Evolutionary conservation across 345 rosid species (phyloP).

Genomic region (Cardamine occulta): DNA sequence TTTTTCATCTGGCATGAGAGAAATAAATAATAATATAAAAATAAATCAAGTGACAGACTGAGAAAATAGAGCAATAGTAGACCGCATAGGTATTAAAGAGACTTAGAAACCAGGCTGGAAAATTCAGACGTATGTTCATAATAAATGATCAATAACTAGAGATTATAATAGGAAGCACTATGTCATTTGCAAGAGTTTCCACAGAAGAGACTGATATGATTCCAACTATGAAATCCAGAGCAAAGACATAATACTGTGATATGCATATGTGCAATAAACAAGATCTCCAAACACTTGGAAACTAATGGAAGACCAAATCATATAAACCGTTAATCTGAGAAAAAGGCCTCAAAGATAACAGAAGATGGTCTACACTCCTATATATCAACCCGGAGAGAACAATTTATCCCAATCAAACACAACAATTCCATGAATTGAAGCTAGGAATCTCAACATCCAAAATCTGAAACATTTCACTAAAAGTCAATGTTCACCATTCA

Average conservation of each 20-base stretch:
- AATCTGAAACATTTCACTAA: slow-evolving; percentile 12
- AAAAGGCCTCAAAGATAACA: neutral
- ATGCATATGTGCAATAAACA: slow-evolving; percentile 4
- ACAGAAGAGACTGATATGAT: neutral
- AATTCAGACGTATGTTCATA: neutral
- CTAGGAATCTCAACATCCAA: neutral
- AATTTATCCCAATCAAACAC: neutral
- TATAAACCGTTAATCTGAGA: neutral
- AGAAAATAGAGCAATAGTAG: neutral
- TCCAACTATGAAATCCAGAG: neutral
- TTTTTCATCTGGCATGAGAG: slow-evolving; percentile 60
- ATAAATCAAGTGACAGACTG: slow-evolving; percentile 5
- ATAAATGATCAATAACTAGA: neutral
- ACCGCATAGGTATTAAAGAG: neutral
- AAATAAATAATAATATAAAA: neutral
- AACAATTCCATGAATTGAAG: neutral
- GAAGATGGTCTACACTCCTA: neutral
- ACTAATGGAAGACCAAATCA: neutral
- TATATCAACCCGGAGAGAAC: neutral
- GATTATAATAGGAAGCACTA: neutral
- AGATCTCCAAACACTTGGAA: neutral
- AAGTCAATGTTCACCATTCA: neutral
- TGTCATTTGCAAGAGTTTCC: slow-evolving; percentile 15
- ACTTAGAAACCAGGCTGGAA: neutral
- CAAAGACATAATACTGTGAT: neutral